Base-by-base conservation (phyloP, 768 basidiomycete species). In the Russula virescens region DNA sequence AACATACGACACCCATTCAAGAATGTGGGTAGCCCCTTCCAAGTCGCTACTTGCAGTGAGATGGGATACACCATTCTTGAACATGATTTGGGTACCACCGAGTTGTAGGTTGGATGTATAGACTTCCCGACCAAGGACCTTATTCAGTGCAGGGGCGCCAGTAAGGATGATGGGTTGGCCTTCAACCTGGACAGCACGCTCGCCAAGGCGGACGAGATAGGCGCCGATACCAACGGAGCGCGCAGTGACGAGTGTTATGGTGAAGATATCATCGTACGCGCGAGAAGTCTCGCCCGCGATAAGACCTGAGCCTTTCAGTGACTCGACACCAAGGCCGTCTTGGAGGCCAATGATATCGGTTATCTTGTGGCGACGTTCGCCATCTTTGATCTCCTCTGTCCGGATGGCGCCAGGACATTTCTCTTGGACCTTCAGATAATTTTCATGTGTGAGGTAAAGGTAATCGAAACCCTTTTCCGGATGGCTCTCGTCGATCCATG, bases 1-100 rank as follows among this genome's bases (percentile, higher is more conserved):
- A 2, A 98, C 82, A 73, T 94, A 99, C 10, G 94, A 91, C 62
- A 99, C 73, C 94, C 97, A 99, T 68, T 94, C 84, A 49, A 98
- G 78, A 68, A 98, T 98, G 62, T 94, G 89, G 26, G 88, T 87
- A 18, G 95, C 94, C 62, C 97, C 97, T 74, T 98, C 92, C 38
- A 99, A 78, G 73, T 99, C 97, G 72, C 94, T 98, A 69, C 84
- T 84, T 38, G 97, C 95, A 4, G 93, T 95, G 62, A 98, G 78
- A 73, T 99, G 97, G 5, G 96, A 97, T 59, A 98, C 91, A 76
- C 97, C 97, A 72, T 99, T 99, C 85, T 98, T 98, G 85, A 94
- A 91, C 97, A 99, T 98, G 80, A 99, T 98, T 72, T 99, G 97
- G n/a, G 97, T 98, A 58, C 97, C 97, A 66, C 97, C 97, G 63